These are phyloP conservation scores for Acanthamoeba culbertsoni DNA, from an alignment of 208 protist genomes.

Conservation along the genomic window DNA sequence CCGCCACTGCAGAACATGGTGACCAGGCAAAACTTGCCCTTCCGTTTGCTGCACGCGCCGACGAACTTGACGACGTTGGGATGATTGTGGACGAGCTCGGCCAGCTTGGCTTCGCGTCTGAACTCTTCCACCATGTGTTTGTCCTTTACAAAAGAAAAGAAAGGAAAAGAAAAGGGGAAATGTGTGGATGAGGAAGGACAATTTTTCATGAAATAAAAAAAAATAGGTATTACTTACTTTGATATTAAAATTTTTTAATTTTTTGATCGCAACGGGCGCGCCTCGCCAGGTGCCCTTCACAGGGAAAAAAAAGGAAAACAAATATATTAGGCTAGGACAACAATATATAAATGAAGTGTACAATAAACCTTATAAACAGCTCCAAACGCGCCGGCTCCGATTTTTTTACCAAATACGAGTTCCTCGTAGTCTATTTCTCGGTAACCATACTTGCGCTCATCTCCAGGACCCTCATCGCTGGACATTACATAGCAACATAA, in stretches of 20 bases:
- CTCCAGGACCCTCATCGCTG: neutral
- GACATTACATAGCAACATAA: too few species aligned
- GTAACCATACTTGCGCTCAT: conserved; percentile 15
- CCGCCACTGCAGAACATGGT: conserved; percentile 48
- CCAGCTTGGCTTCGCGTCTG: neutral
- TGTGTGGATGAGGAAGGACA: too few species aligned
- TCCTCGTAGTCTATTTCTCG: conserved; percentile 24
- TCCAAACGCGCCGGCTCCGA: conserved; percentile 1
- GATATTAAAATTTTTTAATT: conserved; percentile 15
- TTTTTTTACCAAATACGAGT: conserved; percentile 21
- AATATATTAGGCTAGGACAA: neutral
- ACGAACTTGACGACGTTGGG: conserved; percentile 27
- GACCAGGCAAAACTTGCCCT: conserved; percentile 19
- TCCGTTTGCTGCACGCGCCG: conserved; percentile 26
- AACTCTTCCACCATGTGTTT: conserved; percentile 35
- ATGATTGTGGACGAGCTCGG: conserved; percentile 16
- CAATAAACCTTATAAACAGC: conserved; percentile 4
- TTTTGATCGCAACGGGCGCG: conserved; percentile 13
- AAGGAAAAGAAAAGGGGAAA: too few species aligned
- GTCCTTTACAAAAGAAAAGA: too few species aligned
- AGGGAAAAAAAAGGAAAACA: neutral
- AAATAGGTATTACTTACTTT: too few species aligned
- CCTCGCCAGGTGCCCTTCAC: conserved; percentile 20
- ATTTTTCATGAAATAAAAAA: too few species aligned
- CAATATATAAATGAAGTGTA: neutral